These are phyloP conservation scores for Pythium chondricola DNA, from an alignment of 352 stramenopile species.

Conservation along the genomic window DNA sequence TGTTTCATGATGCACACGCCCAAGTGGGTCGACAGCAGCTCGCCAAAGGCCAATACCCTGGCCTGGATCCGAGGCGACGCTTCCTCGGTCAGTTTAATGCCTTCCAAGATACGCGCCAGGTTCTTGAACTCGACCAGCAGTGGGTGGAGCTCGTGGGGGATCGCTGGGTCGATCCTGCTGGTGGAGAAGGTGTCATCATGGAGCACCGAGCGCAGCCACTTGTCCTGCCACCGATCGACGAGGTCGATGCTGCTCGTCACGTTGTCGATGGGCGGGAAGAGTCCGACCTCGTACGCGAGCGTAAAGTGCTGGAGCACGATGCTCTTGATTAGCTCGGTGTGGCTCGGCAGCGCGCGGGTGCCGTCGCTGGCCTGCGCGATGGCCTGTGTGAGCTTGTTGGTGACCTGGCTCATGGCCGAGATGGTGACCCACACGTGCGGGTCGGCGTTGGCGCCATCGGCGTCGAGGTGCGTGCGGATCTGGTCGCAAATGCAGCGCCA, in stretches of 20 bases:
- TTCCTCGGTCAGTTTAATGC: conserved; percentile 84
- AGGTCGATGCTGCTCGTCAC: conserved; percentile 31
- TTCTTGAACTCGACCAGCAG: conserved; percentile 73
- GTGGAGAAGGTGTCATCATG: conserved; percentile 44
- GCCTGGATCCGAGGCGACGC: conserved; percentile 82
- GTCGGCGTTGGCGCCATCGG: conserved; percentile 16
- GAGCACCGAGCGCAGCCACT: conserved; percentile 55
- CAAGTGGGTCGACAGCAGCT: conserved; percentile 82
- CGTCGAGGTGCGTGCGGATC: conserved; percentile 46
- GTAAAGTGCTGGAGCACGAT: conserved; percentile 69
- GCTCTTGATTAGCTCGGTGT: conserved; percentile 35
- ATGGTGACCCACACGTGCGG: conserved; percentile 84
- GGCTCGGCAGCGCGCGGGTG: conserved; percentile 20
- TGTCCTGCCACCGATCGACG: conserved; percentile 48
- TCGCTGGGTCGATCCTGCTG: conserved; percentile 30
- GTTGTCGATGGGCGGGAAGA: conserved; percentile 35
- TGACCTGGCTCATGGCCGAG: conserved; percentile 81
- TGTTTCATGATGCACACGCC: conserved; percentile 68
- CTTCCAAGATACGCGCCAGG: conserved; percentile 76
- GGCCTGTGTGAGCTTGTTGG: conserved; percentile 74
- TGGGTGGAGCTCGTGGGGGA: conserved; percentile 47
- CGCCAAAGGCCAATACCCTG: conserved; percentile 77
- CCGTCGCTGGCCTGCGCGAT: conserved; percentile 34
- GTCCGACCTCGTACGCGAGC: conserved; percentile 59
- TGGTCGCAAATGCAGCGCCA: conserved; percentile 80